Evolutionary conservation across 2,329 filamentous ascomycete genomes (phyloP), one percentile per base, ranked within the genome.

Genomic region (Fusarium paranaense): DNA sequence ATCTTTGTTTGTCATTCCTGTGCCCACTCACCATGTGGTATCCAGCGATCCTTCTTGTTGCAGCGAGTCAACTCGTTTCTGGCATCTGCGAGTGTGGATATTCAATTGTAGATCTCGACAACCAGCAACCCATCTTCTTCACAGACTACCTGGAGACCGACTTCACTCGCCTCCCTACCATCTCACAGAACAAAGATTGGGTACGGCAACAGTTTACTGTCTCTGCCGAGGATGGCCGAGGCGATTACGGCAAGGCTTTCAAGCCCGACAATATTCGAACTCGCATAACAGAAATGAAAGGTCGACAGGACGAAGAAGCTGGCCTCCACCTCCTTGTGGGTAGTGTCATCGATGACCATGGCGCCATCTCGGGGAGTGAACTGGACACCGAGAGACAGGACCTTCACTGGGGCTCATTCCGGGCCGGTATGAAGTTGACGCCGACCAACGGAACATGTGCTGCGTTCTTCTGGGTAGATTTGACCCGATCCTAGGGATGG

Each of bases 11-110:
- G 11, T 5, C 20, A 18, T 37, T 58, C 14, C n/a, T 37, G 20
- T 25, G 11, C 33, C 56, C 37, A 30, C 42, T 63, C 22, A 30
- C 18, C 45, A 76, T 78, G 76, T 25, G 60, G 20, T 58, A 32
- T 18, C 38, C 52, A 30, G 22, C 69, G 20, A 18, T 67, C 6
- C 30, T 71, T 11, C 18, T 79, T 35, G 38, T 63, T 57, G 8
- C 63, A 20, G 45, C 62, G 78, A 75, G 40, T 47, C 72, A 14
- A 6, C 58, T 78, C 32, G 72, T 67, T 5, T 66, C 67, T 16
- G 87, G 87, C 6, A 85, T 87, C 70, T 95, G 94, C 83, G 89
- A 93, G 76, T 96, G 94, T 79, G 94, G 93, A 61, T 95, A 94
- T 81, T 87, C 87, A 4, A 82, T 91, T 52, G 85, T 84, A 69